phyloP scores from a whole-genome alignment of 352 stramenopile genomes.

The Phytophthora parvispora region DNA sequence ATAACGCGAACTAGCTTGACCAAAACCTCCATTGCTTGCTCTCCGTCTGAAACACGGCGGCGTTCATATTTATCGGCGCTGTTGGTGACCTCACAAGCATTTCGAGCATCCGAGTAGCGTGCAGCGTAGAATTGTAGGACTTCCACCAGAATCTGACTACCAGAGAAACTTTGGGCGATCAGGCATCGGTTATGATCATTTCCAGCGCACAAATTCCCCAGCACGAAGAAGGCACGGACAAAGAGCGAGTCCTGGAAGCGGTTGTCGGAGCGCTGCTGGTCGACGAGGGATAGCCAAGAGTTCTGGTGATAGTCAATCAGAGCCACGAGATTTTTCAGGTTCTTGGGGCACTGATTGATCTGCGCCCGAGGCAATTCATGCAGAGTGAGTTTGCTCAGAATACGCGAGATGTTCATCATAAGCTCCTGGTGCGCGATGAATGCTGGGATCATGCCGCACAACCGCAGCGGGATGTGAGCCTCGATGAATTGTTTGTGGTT shows the following conservation, averaged over 20 bases:
- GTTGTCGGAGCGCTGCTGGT: constrained; percentile 45
- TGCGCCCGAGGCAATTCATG: constrained; percentile 77
- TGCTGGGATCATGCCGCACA: constrained; percentile 55
- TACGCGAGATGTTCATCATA: constrained; percentile 82
- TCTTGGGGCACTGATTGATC: constrained; percentile 60
- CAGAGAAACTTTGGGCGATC: constrained; percentile 44
- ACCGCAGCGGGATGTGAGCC: constrained; percentile 46
- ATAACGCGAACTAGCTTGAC: constrained; percentile 87
- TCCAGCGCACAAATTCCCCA: constrained; percentile 89
- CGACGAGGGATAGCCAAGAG: constrained; percentile 42
- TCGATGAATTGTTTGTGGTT: constrained; percentile 83
- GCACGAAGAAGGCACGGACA: constrained; percentile 82
- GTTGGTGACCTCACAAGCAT: not conserved
- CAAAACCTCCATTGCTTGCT: constrained; percentile 68
- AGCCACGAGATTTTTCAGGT: constrained; percentile 56
- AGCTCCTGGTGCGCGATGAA: constrained; percentile 74
- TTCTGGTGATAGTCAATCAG: constrained; percentile 57
- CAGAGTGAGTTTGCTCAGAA: constrained; percentile 86
- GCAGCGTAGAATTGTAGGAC: constrained; percentile 54
- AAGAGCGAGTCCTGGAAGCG: constrained; percentile 68
- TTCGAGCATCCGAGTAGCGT: constrained; percentile 39
- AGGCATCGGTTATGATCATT: constrained; percentile 82
- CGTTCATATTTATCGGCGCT: constrained; percentile 13
- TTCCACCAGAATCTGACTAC: constrained; percentile 48
- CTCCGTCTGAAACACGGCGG: constrained; percentile 5